Evolutionary conservation across 1,284 basidiomycete genomes (phyloP), one percentile per base, ranked within the genome.

Genomic region (Ganoderma meredithae): DNA sequence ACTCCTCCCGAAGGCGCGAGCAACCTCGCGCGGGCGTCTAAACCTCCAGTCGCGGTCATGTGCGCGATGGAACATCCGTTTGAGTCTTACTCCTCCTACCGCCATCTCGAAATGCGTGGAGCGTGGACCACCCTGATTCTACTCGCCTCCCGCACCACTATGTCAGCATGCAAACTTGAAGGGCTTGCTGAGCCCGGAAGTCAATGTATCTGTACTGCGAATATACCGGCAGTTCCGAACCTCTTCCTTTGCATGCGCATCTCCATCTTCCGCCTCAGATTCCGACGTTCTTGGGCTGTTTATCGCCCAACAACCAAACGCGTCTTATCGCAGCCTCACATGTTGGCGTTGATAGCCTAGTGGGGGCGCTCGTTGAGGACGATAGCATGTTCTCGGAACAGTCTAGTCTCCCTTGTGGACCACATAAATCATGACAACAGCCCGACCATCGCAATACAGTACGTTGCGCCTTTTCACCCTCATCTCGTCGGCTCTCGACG

Each of bases 11-110:
- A 31, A 49, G 47, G 47, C 22, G 44, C 52, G 62, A 62, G 65
- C 36, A 22, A n/a, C 12, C 40, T 22, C 58, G 58, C 62, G 39
- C n/a, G 17, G 41, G 62, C 66, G 66, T 67, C 62, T 60, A 63
- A 25, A 2, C 22, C 47, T 19, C 9, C 13, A 2, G 13, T 25
- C 60, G 47, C 59, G 59, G n/a, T 58, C 65, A 58, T 47, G 59
- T 62, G 53, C 36, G 25, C 49, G 12, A 52, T 25, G 27, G 27
- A 31, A 31, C 27, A 31, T 31, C 2, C 52, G 7, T 22, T 19
- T 2, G 1, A 17, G 17, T 36, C 36, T 36, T 7, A 5, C 17
- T 17, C 44, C 44, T 47, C 44, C 44, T n/a, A 27, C n/a, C 49
- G 27, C 25, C 25, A 22, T 47, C 15, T 41, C 13, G 41, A 36